Conservation (phyloP, 768 basidiomycete genomes). For the Tulasnella sp. region DNA sequence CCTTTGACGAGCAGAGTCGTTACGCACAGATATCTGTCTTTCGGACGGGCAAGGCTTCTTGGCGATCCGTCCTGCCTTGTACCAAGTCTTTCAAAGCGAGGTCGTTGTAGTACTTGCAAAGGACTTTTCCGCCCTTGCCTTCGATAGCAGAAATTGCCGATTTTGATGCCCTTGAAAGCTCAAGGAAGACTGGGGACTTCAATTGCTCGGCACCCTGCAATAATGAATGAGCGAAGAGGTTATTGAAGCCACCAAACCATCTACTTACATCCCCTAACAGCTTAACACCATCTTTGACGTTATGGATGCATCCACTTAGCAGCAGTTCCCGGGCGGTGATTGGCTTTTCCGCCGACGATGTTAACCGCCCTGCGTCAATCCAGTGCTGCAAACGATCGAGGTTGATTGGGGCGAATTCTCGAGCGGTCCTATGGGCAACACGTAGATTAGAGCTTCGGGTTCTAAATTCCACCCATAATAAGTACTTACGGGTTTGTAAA, state of each 20-base stretch:
- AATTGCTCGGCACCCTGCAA: conserved; percentile 62
- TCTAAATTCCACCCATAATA: neutral
- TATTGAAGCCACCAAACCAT: neutral
- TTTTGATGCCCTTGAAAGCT: conserved; percentile 79
- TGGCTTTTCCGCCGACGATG: conserved; percentile 69
- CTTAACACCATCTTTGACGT: conserved; percentile 87
- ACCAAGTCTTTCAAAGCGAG: conserved; percentile 77
- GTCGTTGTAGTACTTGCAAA: conserved; percentile 88
- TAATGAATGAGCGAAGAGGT: neutral
- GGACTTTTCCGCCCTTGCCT: conserved; percentile 70
- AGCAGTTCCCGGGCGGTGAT: conserved; percentile 85
- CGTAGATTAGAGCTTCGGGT: conserved; percentile 6
- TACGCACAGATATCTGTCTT: conserved; percentile 76
- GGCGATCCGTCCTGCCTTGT: conserved; percentile 64
- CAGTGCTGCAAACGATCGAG: conserved; percentile 85
- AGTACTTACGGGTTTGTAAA: conserved; percentile 90
- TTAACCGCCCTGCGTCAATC: conserved; percentile 79
- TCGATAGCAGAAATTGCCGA: conserved; percentile 84
- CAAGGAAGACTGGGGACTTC: conserved; percentile 69
- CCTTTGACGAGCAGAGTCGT: conserved; percentile 24
- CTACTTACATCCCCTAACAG: conserved; percentile 71
- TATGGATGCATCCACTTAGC: conserved; percentile 82
- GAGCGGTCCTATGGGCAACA: conserved; percentile 52
- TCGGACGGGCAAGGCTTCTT: conserved; percentile 76
- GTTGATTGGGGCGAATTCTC: conserved; percentile 77